These are phyloP conservation scores for Plasmodium berghei DNA, from an alignment of 169 alveolate genomes.

Conservation along the genomic window DNA sequence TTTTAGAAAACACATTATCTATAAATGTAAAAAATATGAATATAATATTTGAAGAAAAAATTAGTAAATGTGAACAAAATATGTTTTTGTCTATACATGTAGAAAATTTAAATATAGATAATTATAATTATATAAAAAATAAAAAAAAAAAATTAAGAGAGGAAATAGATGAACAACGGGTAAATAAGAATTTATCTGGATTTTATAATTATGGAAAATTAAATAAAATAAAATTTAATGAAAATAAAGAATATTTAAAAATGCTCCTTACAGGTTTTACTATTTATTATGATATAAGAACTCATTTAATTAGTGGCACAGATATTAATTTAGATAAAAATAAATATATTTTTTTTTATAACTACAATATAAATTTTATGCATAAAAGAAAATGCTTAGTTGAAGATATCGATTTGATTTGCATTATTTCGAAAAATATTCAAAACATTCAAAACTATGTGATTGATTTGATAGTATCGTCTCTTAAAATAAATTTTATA, in stretches of 20 bases:
- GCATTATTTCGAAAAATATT: slow-evolving; percentile 9
- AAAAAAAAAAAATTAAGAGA: slow-evolving; percentile 8
- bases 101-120: slow-evolving; percentile 14
- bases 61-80: neutral
- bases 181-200: neutral
- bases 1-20: slow-evolving; percentile 2
- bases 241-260: slow-evolving; percentile 12
- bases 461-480: neutral
- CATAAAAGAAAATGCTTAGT: slow-evolving; percentile 44
- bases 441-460: neutral
- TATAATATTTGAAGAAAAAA: slow-evolving; percentile 33
- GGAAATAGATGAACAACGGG: neutral
- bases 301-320: slow-evolving; percentile 15
- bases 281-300: slow-evolving; percentile 27
- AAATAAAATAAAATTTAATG: neutral
- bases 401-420: neutral
- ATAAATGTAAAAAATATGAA: slow-evolving; percentile 39
- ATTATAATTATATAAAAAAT: slow-evolving; percentile 12
- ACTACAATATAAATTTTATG: slow-evolving; percentile 38
- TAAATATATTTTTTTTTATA: slow-evolving; percentile 44
- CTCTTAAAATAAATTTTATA: slow-evolving; percentile 1
- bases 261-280: neutral
- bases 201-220: neutral
- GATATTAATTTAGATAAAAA: slow-evolving; percentile 8
- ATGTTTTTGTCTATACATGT: slow-evolving; percentile 17